Evolutionary conservation across 352 stramenopile genomes (phyloP).

Genomic region (Stramenopiles sp.): DNA sequence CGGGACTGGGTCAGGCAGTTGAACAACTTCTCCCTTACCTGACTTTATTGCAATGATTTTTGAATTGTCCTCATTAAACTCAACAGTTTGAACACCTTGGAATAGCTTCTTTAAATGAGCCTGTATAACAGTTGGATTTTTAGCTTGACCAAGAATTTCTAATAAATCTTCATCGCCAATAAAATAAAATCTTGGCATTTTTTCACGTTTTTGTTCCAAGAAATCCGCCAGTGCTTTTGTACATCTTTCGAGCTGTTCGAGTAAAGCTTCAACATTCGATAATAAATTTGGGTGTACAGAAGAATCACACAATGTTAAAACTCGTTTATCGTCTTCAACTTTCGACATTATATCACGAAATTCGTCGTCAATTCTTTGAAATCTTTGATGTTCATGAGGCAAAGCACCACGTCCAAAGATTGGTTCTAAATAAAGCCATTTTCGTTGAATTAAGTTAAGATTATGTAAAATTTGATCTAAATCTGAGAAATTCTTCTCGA

Average conservation of each 20-base stretch:
- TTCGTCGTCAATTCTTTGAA: constrained; percentile 54
- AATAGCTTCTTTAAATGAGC: constrained; percentile 79
- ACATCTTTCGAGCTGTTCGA: constrained; percentile 61
- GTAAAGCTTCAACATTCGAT: constrained; percentile 32
- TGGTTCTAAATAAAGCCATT: constrained; percentile 77
- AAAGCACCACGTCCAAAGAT: constrained; percentile 72
- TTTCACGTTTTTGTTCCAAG: constrained; percentile 53
- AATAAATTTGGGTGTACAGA: constrained; percentile 42
- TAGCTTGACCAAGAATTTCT: constrained; percentile 60
- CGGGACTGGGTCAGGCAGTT: constrained; percentile 30
- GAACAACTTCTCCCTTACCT: constrained; percentile 32
- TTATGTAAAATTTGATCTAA: constrained; percentile 35
- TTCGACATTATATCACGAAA: constrained; percentile 60
- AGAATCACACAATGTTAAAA: constrained; percentile 60
- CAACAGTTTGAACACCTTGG: constrained; percentile 52
- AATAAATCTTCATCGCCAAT: constrained; percentile 74
- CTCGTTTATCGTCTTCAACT: constrained; percentile 39
- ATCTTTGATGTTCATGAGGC: constrained; percentile 43
- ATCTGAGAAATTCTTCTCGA: constrained; percentile 46
- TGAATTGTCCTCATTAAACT: constrained; percentile 37
- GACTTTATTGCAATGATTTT: constrained; percentile 50
- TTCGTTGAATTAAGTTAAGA: constrained; percentile 58
- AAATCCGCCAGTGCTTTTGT: constrained; percentile 69
- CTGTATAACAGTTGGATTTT: constrained; percentile 62
- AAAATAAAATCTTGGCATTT: constrained; percentile 80